Evolutionary conservation across 805 yeast species (phyloP).

Genomic region (Spathaspora girioi): DNA sequence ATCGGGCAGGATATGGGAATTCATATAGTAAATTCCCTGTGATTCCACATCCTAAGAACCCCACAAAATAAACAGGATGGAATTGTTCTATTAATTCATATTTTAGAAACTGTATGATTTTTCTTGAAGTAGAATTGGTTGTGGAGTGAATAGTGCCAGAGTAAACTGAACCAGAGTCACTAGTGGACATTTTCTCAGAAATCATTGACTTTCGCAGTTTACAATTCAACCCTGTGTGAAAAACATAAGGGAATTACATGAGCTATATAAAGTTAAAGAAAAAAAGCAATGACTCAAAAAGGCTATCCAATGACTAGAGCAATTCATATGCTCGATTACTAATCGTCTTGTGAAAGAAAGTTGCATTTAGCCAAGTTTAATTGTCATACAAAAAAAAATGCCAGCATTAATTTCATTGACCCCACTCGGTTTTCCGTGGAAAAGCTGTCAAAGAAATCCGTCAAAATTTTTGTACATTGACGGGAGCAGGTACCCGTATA

Average conservation of each 20-base stretch:
- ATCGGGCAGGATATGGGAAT: conserved; percentile 59
- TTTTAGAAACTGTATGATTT: not conserved
- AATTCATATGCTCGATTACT: not conserved
- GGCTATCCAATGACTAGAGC: too few relatives aligned
- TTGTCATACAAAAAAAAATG: not conserved
- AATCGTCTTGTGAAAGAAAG: not conserved
- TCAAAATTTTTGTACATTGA: too few relatives aligned
- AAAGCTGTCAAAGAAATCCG: not conserved
- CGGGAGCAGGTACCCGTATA: not conserved
- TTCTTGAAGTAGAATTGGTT: not conserved
- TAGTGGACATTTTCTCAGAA: not conserved
- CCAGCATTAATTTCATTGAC: not conserved
- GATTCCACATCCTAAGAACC: conserved; percentile 72
- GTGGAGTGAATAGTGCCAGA: not conserved
- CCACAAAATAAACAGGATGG: conserved; percentile 57
- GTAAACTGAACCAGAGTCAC: not conserved
- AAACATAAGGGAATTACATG: too few relatives aligned
- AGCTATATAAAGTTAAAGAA: too few relatives aligned
- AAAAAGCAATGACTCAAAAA: not conserved
- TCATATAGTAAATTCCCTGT: conserved; percentile 52
- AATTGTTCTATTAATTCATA: conserved; percentile 19
- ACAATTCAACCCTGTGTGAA: not conserved
- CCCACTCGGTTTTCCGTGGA: not conserved
- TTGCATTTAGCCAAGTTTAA: too few relatives aligned
- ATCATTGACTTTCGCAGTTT: not conserved